phyloP scores from a whole-genome alignment of 805 yeast species.

The Geotrichum ghanense region DNA sequence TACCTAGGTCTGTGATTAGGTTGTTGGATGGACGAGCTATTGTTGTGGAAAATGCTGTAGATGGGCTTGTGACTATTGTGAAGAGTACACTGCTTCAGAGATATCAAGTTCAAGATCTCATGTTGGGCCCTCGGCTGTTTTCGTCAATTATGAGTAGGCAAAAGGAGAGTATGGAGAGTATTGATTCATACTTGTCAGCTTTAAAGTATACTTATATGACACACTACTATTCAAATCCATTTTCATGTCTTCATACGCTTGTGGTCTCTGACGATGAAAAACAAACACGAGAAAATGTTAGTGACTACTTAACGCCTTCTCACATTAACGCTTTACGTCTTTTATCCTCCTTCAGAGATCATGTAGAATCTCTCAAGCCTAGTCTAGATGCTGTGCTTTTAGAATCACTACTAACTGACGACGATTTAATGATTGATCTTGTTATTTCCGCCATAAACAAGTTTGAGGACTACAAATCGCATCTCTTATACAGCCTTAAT shows the following conservation, averaged over 20 bases:
- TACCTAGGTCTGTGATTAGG: constrained; percentile 20
- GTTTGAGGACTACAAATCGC: constrained; percentile 10
- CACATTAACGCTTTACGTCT: constrained; percentile 22
- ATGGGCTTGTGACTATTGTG: constrained; percentile 11
- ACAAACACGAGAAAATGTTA: constrained; percentile 1
- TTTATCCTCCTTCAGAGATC: constrained; percentile 27
- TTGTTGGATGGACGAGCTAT: constrained; percentile 18
- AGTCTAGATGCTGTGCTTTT: constrained; percentile 9
- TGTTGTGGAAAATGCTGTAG: constrained; percentile 17
- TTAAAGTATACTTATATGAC: constrained; percentile 25
- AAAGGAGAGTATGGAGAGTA: constrained; percentile 14
- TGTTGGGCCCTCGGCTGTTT: constrained; percentile 18
- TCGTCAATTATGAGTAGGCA: constrained; percentile 13
- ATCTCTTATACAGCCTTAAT: constrained; percentile 3
- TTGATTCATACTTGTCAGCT: constrained; percentile 16
- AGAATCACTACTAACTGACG: constrained; percentile 13
- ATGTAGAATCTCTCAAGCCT: constrained; percentile 13
- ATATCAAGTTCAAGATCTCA: constrained; percentile 6
- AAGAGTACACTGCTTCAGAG: constrained; percentile 11
- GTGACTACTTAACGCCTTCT: constrained; percentile 6
- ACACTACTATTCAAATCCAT: constrained; percentile 28
- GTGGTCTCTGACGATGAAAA: constrained; percentile 2
- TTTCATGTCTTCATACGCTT: constrained; percentile 15
- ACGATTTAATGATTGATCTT: constrained; percentile 10
- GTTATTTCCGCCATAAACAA: not conserved